Evolutionary conservation across 2,329 filamentous ascomycete species (phyloP).

Genomic region (Periconia sp.): DNA sequence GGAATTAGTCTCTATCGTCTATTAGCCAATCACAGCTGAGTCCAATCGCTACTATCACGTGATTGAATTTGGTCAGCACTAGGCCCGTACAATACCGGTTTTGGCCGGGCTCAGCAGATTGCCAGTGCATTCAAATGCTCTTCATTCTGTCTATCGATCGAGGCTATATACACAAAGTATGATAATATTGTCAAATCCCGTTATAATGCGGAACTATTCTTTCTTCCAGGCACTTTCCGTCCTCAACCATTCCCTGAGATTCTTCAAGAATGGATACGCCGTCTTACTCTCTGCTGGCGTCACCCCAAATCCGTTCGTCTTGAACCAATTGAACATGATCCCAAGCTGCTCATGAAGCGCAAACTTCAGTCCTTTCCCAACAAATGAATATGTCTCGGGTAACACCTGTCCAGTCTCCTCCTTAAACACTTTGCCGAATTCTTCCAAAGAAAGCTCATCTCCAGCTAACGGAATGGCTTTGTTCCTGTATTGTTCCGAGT

Average conservation of each 20-base stretch:
- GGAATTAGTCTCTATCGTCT: background rate
- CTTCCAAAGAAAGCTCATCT: constrained; percentile 48
- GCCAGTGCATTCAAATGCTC: too few relatives aligned
- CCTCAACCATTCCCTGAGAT: constrained; percentile 49
- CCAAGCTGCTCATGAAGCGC: constrained; percentile 39
- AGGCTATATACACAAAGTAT: too few relatives aligned
- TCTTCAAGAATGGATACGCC: constrained; percentile 47
- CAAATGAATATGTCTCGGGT: constrained; percentile 43
- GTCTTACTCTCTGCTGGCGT: constrained; percentile 45
- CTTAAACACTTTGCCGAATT: constrained; percentile 47
- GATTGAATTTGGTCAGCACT: background rate
- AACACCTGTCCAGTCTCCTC: constrained; percentile 46
- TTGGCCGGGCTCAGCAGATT: too few relatives aligned
- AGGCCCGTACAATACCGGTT: too few relatives aligned
- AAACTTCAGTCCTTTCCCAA: constrained; percentile 36
- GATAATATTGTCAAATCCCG: too few relatives aligned
- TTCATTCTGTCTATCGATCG: too few relatives aligned
- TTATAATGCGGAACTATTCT: background rate
- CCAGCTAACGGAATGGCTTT: constrained; percentile 50
- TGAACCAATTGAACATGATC: constrained; percentile 53
- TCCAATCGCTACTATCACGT: background rate
- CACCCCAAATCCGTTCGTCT: constrained; percentile 44
- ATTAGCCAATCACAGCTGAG: background rate
- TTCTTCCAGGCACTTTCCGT: constrained; percentile 40
- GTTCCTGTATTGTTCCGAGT: constrained; percentile 43